Conservation (phyloP, 768 basidiomycete genomes). For the Goffeauzyma gilvescens region DNA sequence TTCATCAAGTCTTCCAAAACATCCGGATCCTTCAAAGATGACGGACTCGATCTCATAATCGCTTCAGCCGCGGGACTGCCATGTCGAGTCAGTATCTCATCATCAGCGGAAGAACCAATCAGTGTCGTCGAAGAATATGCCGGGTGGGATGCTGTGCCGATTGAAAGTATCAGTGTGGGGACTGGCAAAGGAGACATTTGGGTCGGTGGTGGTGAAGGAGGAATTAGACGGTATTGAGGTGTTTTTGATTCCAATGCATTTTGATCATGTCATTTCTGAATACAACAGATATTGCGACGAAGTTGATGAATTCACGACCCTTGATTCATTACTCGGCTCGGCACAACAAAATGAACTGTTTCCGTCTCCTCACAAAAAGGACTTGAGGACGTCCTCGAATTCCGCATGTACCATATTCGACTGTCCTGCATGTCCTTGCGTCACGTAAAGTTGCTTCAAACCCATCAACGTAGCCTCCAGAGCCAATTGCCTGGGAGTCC, state of each 20-base stretch:
- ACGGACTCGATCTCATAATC: slow-evolving; percentile 15
- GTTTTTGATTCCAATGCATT: neutral
- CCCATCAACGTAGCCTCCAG: too few species aligned
- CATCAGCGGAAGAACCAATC: slow-evolving; percentile 5
- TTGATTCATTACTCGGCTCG: too few species aligned
- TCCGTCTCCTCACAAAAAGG: too few species aligned
- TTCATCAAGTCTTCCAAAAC: slow-evolving; percentile 5
- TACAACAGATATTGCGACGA: too few species aligned
- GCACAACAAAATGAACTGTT: too few species aligned
- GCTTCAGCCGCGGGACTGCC: slow-evolving; percentile 26
- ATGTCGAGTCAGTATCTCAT: slow-evolving; percentile 12
- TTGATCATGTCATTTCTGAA: too few species aligned
- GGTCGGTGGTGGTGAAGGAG: slow-evolving; percentile 29
- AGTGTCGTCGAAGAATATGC: slow-evolving; percentile 23
- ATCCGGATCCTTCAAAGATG: neutral
- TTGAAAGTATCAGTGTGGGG: slow-evolving; percentile 17
- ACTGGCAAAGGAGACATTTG: slow-evolving; percentile 16
- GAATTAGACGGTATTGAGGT: slow-evolving; percentile 19
- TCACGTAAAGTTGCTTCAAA: too few species aligned
- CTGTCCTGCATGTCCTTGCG: too few species aligned
- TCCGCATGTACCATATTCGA: too few species aligned
- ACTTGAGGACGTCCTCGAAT: too few species aligned
- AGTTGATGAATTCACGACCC: too few species aligned
- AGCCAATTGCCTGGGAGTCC: too few species aligned
- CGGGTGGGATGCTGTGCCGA: slow-evolving; percentile 26